These are phyloP conservation scores for Hyaloscypha finlandica DNA, from an alignment of 495 filamentous ascomycete genomes.

Conservation along the genomic window DNA sequence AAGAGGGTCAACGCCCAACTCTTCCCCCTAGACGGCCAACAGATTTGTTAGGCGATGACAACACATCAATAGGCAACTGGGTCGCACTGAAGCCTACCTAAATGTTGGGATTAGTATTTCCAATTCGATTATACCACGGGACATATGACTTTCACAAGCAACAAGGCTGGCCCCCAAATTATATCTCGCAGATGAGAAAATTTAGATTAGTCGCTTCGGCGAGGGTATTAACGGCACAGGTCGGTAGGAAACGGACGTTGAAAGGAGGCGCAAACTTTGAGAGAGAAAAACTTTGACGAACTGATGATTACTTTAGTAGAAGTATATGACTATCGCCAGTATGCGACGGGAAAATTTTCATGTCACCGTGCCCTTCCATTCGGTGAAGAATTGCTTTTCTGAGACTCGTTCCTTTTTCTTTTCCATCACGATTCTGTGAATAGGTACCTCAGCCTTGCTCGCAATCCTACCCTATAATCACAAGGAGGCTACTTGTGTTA, in stretches of 20 bases:
- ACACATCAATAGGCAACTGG: constrained; percentile 19
- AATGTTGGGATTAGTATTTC: neutral
- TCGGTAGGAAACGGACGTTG: neutral
- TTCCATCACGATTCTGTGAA: neutral
- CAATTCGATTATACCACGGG: neutral
- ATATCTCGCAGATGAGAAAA: neutral
- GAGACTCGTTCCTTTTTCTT: neutral
- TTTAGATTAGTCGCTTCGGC: neutral
- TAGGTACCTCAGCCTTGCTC: neutral
- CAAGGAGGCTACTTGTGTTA: neutral
- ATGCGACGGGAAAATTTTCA: neutral
- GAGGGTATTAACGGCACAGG: neutral
- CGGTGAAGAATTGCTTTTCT: neutral
- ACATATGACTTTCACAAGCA: neutral
- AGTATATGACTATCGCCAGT: neutral
- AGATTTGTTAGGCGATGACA: constrained; percentile 30
- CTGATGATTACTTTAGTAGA: neutral
- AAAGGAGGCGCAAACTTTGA: neutral
- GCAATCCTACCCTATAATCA: neutral
- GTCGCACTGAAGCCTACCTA: constrained; percentile 28
- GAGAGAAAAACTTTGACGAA: neutral
- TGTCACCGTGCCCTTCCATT: neutral
- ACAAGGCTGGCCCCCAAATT: neutral
- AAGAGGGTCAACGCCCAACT: constrained; percentile 23
- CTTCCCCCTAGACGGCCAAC: constrained; percentile 28